A percentile compares a stretch with the other conserved stretches of the same genome.
Evolutionary conservation across 2,329 filamentous ascomycete species (phyloP).

Genomic region (Claviceps digitariae): DNA sequence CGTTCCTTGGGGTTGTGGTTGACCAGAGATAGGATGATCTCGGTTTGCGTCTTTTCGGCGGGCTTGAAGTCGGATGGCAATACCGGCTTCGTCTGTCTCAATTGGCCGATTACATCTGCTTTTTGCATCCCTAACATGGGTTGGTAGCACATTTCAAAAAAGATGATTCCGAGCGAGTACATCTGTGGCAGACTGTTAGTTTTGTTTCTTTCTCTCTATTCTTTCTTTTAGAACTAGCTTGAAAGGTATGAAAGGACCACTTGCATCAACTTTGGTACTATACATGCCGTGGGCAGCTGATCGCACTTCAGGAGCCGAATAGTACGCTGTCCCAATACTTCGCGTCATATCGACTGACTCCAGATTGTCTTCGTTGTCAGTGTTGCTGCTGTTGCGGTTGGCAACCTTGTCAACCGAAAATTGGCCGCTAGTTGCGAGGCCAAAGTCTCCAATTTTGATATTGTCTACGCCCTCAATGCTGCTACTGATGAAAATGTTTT

Average conservation of each 20-base stretch:
- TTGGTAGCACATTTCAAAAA: slow-evolving; percentile 90
- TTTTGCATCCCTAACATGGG: slow-evolving; percentile 55
- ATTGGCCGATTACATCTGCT: slow-evolving; percentile 47
- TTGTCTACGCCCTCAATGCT: slow-evolving; percentile 64
- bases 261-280: slow-evolving; percentile 80
- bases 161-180: slow-evolving; percentile 94
- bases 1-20: slow-evolving; percentile 72
- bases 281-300: slow-evolving; percentile 65
- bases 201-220: neutral
- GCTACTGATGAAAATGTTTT: slow-evolving; percentile 80
- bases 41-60: slow-evolving; percentile 57
- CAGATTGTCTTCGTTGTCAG: slow-evolving; percentile 8
- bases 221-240: neutral
- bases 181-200: slow-evolving; percentile 38
- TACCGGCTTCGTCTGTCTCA: slow-evolving; percentile 53
- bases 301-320: slow-evolving; percentile 84
- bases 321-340: slow-evolving; percentile 68
- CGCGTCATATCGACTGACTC: slow-evolving; percentile 54
- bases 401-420: slow-evolving; percentile 46
- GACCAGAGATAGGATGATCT: slow-evolving; percentile 67
- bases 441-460: slow-evolving; percentile 94
- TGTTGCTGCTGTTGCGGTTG: slow-evolving; percentile 12
- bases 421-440: slow-evolving; percentile 80
- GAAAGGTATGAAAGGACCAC: slow-evolving; percentile 16
- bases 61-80: slow-evolving; percentile 63